Base-by-base conservation (phyloP, 2,329 filamentous ascomycete genomes). In the Podosphaera leucotricha region DNA sequence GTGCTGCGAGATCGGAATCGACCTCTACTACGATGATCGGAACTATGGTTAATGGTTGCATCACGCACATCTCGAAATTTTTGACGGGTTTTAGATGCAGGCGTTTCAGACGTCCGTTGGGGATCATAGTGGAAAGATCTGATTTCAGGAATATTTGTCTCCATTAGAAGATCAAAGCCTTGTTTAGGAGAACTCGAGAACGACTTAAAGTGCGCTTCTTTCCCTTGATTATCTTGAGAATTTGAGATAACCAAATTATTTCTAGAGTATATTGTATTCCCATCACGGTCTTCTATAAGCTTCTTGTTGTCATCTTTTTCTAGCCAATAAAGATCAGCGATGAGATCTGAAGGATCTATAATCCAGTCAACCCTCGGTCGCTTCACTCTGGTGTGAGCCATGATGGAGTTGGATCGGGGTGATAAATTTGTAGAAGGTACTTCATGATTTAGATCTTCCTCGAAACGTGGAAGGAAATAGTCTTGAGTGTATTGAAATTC, bases 281-380 rank as follows among this genome's bases (percentile, higher is more conserved):
- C 84, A 53, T 82, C 66, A 13, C 76, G 74, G 59, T 93, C 80
- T 56, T 92, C 81, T 37, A 93, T 78, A 22, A 85, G 66, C 43
- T 68, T 69, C 58, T 86, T 92, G 60, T 94, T 85, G 46, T 77
- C 66, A 26, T 71, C 73, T 54, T 86, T 76, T 57, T 94, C 84
- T 19, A 92, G 63, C 90, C 90, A 98, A 55, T 86, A 83, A 1
- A 80, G 69, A 62, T 98, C 90, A 3, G 86, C 86, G 40, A 95
- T 65, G 59, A 94, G 70, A 57, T 95, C 86, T 45, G 81, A 77
- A 0, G 87, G 82, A 38, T 80, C 73, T 16, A 86, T 73, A 35
- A 73, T 70, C 90, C 90, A 95, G 55, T 92, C 85, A 20, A 85
- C 75, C 47, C 82, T 73, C 1, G 80, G 77, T 41, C 84, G 72